Conservation (phyloP, 257 asterid genomes). For the Solanum gracilifrons region DNA sequence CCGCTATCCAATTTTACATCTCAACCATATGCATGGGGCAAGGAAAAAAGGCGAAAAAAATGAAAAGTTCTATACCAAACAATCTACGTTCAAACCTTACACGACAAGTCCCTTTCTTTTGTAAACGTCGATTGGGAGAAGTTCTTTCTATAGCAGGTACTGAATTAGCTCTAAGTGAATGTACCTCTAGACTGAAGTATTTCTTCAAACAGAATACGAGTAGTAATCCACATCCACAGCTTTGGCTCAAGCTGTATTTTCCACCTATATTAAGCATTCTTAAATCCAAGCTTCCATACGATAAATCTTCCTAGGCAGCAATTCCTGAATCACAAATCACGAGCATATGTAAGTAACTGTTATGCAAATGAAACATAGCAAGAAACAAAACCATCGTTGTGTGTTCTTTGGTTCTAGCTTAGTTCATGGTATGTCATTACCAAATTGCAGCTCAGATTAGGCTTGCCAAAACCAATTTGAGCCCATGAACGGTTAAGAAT, state of each 20-base stretch:
- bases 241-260: constrained; percentile 21
- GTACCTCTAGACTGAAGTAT: constrained; percentile 24
- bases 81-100: constrained; percentile 37
- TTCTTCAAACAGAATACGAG: constrained; percentile 14
- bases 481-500: background rate
- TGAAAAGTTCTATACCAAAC: constrained; percentile 28
- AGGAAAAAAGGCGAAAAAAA: constrained; percentile 14
- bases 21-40: constrained; percentile 8
- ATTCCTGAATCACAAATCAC: constrained; percentile 36
- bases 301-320: constrained; percentile 46
- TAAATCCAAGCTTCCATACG: constrained; percentile 11
- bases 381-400: background rate
- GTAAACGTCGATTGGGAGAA: constrained; percentile 19
- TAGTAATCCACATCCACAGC: constrained; percentile 18
- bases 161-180: constrained; percentile 21
- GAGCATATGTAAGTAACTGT: background rate
- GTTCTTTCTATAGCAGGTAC: constrained; percentile 30
- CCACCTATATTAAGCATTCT: constrained; percentile 31
- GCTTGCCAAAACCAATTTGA: background rate
- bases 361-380: background rate
- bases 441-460: background rate
- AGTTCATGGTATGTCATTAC: background rate
- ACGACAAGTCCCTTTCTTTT: constrained; percentile 18
- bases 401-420: background rate
- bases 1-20: constrained; percentile 40